Evolutionary conservation across 768 basidiomycete species (phyloP).

Genomic region (Postia placenta): DNA sequence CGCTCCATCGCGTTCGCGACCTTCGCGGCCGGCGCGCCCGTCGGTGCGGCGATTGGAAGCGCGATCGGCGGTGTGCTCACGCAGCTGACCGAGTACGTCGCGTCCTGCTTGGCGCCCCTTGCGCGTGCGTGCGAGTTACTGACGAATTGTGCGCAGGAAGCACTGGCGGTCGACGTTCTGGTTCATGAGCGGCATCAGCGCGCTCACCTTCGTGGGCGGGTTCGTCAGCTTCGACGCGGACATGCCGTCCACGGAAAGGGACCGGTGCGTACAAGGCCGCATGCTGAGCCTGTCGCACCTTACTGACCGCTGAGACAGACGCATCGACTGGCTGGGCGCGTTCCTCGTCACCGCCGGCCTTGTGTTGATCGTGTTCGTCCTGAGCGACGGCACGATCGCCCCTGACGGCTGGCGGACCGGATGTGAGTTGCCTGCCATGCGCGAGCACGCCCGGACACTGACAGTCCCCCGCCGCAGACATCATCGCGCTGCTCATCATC

Average conservation of each 20-base stretch:
- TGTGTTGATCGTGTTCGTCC: conserved; percentile 65
- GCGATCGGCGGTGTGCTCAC: conserved; percentile 69
- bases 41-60: conserved; percentile 70
- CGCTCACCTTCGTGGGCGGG: conserved; percentile 46
- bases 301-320: conserved; percentile 12
- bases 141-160: conserved; percentile 3
- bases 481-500: conserved; percentile 61
- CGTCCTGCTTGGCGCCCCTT: not conserved
- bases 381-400: conserved; percentile 61
- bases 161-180: conserved; percentile 71
- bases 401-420: conserved; percentile 54
- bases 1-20: conserved; percentile 77
- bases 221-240: conserved; percentile 61
- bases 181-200: conserved; percentile 51
- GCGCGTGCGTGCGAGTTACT: not conserved
- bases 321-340: conserved; percentile 78
- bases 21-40: conserved; percentile 79
- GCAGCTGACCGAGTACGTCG: conserved; percentile 36
- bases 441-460: conserved; percentile 16
- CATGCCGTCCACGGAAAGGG: conserved; percentile 21
- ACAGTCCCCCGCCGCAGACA: conserved; percentile 37
- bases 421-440: conserved; percentile 32
- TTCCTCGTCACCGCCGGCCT: conserved; percentile 58
- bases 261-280: conserved; percentile 10
- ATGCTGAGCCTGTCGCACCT: not conserved